phyloP scores from a whole-genome alignment of 257 asterid genomes.

The Cinchona pubescens region DNA sequence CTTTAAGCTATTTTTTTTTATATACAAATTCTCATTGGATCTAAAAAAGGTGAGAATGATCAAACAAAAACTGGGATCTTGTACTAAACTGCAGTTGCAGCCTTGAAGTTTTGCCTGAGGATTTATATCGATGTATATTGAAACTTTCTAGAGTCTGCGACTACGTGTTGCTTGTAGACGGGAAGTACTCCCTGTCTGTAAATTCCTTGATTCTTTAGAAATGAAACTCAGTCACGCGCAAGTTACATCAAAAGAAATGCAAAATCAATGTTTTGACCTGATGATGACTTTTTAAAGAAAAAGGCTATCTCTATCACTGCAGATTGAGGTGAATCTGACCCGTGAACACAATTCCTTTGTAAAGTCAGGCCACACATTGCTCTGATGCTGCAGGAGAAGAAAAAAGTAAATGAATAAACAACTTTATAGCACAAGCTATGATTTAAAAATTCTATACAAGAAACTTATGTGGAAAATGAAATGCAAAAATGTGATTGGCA shows the following conservation, averaged over 20 bases:
- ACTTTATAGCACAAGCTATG: constrained; percentile 2
- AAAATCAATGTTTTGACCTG: constrained; percentile 43
- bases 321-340: constrained; percentile 77
- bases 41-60: not conserved
- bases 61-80: not conserved
- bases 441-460: not conserved
- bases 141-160: not conserved
- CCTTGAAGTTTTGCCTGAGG: not conserved
- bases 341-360: constrained; percentile 77
- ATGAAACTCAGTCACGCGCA: not conserved
- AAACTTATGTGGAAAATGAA: not conserved
- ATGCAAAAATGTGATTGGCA: not conserved
- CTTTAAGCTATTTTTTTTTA: too few relatives aligned
- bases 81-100: not conserved
- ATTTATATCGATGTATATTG: too few relatives aligned
- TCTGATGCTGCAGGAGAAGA: constrained; percentile 52
- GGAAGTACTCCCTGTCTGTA: not conserved
- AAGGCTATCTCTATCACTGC: constrained; percentile 69
- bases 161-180: not conserved
- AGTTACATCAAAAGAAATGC: not conserved
- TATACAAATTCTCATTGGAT: too few relatives aligned
- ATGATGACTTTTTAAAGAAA: constrained; percentile 49
- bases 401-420: constrained; percentile 6
- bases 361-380: constrained; percentile 69
- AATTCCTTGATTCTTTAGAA: not conserved